Base-by-base conservation (phyloP, 2,329 filamentous ascomycete species). In the Ophiocordyceps sinensis region DNA sequence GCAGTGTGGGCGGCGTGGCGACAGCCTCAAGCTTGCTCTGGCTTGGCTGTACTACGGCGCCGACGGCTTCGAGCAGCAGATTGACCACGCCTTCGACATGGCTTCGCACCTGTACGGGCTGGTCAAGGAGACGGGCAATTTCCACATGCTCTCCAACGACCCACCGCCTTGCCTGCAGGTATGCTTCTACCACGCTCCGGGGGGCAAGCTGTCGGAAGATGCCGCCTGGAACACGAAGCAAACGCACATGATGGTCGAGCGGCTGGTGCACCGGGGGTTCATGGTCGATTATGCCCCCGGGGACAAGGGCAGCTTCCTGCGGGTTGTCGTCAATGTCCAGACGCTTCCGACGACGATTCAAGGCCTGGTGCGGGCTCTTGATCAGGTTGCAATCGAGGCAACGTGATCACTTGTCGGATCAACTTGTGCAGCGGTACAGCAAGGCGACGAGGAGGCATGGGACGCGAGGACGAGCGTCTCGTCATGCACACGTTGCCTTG, bases 151-250 rank as follows among this genome's bases (percentile, higher is more conserved):
- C 3, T 84, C 78, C 11, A 70, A 75, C 42, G 80, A 83, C 51
- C 84, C 86, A 23, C 80, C 88, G 37, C 85, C 85, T 1, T 96
- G 89, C 62, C 65, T 94, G 56, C 91, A 96, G 63, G 83, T 96
- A 19, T 95, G 89, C 66, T 96, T 96, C 60, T 94, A 94, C 59
- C 87, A 84, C 53, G 77, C 80, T 0, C 75, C 75, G 0, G 47
- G 47, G 1, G 75, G 78, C 3, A 51, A 59, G 43, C 47, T 82
- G 36, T 51, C 59, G 0, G 58, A 58, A 0, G 59, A 65, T 14
- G 48, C 55, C 6, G 59, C 58, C 31, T 60, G 57, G 40, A 77
- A 76, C 51, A 73, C 71, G 28, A 52, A 55, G 34, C 57, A 63
- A 34, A 76, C 73, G 28, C 61, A 64, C 48, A 55, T 49, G 9